Conservation (phyloP, 2,329 filamentous ascomycete genomes). For the Aspergillus sp. region DNA sequence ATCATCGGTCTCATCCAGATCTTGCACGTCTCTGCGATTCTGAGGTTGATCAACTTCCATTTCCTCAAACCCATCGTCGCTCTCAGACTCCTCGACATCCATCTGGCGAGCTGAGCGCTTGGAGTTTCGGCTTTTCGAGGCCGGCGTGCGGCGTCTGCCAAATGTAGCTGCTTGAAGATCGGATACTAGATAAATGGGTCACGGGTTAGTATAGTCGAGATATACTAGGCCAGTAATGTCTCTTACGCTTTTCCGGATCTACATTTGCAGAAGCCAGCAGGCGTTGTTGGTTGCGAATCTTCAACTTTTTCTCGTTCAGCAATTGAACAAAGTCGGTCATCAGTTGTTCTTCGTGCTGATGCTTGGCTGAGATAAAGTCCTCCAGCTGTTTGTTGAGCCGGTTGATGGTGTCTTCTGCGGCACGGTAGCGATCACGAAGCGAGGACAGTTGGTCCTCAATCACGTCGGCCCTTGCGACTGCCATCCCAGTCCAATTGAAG, state of each 20-base stretch:
- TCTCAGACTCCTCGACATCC: constrained; percentile 23
- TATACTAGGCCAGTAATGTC: background rate
- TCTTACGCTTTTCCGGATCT: constrained; percentile 37
- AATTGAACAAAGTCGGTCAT: constrained; percentile 58
- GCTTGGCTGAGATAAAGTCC: constrained; percentile 56
- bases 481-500: constrained; percentile 55
- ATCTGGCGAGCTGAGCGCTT: constrained; percentile 29
- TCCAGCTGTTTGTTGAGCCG: constrained; percentile 55
- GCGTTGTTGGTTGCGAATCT: constrained; percentile 61
- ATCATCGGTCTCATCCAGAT: constrained; percentile 22
- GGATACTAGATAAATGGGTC: constrained; percentile 19
- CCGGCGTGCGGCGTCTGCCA: constrained; percentile 10
- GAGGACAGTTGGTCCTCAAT: constrained; percentile 43
- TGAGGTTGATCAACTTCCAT: constrained; percentile 32
- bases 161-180: constrained; percentile 21
- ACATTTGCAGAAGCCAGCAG: constrained; percentile 51
- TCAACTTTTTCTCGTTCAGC: constrained; percentile 63
- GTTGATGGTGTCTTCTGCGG: constrained; percentile 50
- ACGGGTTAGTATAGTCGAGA: background rate
- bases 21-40: constrained; percentile 5
- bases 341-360: constrained; percentile 55
- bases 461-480: constrained; percentile 42
- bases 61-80: constrained; percentile 35
- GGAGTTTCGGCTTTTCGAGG: constrained; percentile 11
- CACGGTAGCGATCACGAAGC: constrained; percentile 39